Percentiles rank a stretch among this genome's conserved stretches.
phyloP scores from a whole-genome alignment of 176 grass and related monocot genomes.

The bread wheat (Triticum aestivum) region IWGSC_CS_RefSeq_v2.1 NC_057805.1:254868325-254868824 shows the following conservation, averaged over 20 bases:
- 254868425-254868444: neutral
- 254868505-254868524: neutral
- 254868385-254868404: neutral
- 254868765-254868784: neutral
- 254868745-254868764: neutral
- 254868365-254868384: neutral
- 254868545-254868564: neutral
- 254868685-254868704: neutral
- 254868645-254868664: neutral
- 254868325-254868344: neutral
- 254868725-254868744: neutral
- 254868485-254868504: neutral
- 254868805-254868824: neutral
- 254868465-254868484: slow-evolving; percentile 11
- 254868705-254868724: neutral
- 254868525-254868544: neutral
- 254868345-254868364: neutral
- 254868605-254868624: neutral
- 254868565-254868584: neutral
- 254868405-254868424: neutral
- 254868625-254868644: neutral
- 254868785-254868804: neutral
- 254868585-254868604: neutral
- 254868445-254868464: neutral
- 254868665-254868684: neutral